Conservation (phyloP, 1,139 yeast species). For the Kazachstania sp. region DNA sequence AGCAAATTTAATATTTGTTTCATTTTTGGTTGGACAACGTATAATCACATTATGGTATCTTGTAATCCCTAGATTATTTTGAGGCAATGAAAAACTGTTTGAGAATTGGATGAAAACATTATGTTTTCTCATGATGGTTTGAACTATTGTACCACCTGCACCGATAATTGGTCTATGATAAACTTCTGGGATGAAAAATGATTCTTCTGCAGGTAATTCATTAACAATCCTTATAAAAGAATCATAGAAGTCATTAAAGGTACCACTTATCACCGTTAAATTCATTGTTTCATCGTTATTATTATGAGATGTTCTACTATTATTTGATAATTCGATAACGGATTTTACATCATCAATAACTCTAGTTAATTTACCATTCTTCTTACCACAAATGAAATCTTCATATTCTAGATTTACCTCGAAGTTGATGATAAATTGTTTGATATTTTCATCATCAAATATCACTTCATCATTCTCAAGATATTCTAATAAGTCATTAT, state of each 20-base stretch:
- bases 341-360: conserved; percentile 64
- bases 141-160: conserved; percentile 85
- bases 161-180: conserved; percentile 94
- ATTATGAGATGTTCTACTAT: conserved; percentile 25
- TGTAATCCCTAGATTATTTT: conserved; percentile 45
- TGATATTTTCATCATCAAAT: conserved; percentile 10
- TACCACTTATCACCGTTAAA: conserved; percentile 48
- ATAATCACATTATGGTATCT: conserved; percentile 76
- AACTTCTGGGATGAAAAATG: conserved; percentile 84
- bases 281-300: conserved; percentile 51
- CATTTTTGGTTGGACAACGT: conserved; percentile 83
- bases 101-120: conserved; percentile 90
- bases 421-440: conserved; percentile 30
- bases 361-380: conserved; percentile 81
- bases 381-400: conserved; percentile 89
- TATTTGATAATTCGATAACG: conserved; percentile 42
- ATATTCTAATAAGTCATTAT: conserved; percentile 2
- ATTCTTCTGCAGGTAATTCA: conserved; percentile 78
- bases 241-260: conserved; percentile 39
- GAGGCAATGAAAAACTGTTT: conserved; percentile 47
- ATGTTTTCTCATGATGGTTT: conserved; percentile 83
- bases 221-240: conserved; percentile 62
- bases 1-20: conserved; percentile 60
- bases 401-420: conserved; percentile 67
- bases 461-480: background rate